phyloP scores from a whole-genome alignment of 177 flowering plant genomes.

The Vitis hybrid region DNA sequence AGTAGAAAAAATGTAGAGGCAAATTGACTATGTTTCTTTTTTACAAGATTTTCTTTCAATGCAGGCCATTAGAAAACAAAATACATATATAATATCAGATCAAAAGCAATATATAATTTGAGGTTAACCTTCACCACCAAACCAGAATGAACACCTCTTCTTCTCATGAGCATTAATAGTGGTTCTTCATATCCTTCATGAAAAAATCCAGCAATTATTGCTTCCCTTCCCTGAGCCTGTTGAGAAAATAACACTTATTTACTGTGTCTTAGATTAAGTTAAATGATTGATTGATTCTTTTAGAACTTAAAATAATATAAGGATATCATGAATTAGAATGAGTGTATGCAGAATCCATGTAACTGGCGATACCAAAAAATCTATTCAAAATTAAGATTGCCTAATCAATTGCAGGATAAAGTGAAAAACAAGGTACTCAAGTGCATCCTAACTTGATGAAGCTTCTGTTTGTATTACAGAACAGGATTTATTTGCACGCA shows the following conservation, averaged over 20 bases:
- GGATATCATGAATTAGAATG: background rate
- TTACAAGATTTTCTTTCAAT: background rate
- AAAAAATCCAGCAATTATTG: slow-evolving; percentile 94
- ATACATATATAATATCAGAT: too few relatives aligned
- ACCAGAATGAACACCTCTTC: slow-evolving; percentile 97
- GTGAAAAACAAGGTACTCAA: background rate
- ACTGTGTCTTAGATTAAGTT: background rate
- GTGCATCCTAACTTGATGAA: background rate
- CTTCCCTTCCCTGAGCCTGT: slow-evolving; percentile 91
- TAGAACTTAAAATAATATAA: background rate
- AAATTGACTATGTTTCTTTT: background rate
- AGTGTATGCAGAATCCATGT: background rate
- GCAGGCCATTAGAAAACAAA: too few relatives aligned
- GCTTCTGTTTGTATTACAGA: background rate
- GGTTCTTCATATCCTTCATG: slow-evolving; percentile 93
- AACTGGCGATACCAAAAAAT: background rate
- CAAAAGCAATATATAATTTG: background rate
- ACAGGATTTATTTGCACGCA: background rate
- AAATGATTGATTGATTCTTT: background rate
- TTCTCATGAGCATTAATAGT: slow-evolving; percentile 92
- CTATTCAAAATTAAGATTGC: background rate
- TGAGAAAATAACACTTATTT: slow-evolving; percentile 7
- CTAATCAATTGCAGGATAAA: background rate
- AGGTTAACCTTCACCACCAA: slow-evolving; percentile 84
- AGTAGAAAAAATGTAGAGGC: background rate